Evolutionary conservation across 495 filamentous ascomycete genomes (phyloP).

Genomic region (Hypoxylon rickii): DNA sequence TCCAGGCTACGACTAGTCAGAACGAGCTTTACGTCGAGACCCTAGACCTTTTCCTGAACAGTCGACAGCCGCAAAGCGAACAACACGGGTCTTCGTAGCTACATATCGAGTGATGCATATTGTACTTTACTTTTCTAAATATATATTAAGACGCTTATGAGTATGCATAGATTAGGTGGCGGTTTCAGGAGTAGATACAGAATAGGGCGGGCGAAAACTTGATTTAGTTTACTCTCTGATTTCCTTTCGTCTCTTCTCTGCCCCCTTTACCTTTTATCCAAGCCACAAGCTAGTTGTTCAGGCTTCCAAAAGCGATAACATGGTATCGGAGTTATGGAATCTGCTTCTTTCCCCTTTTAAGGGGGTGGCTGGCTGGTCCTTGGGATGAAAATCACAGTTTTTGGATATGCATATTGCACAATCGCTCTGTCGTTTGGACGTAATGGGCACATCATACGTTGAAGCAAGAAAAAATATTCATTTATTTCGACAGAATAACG

Average conservation of each 20-base stretch:
- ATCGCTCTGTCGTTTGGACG: no score
- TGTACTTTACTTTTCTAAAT: constrained; percentile 5
- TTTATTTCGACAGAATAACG: no score
- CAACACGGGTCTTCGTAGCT: constrained; percentile 11
- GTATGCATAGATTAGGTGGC: constrained; percentile 58
- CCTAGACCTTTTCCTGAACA: constrained; percentile 62
- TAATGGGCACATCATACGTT: no score
- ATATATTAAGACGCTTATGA: constrained; percentile 40
- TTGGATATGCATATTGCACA: no score
- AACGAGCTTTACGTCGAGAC: constrained; percentile 76
- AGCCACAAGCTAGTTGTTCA: no score
- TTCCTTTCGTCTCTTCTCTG: constrained; percentile 11
- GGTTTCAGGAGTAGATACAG: constrained; percentile 33
- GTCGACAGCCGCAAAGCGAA: constrained; percentile 29
- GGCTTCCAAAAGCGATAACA: no score
- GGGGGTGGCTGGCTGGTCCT: no score
- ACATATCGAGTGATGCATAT: not conserved
- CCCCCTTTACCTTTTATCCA: not conserved
- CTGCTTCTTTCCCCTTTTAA: no score
- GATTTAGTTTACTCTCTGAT: not conserved
- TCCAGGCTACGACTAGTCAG: constrained; percentile 76
- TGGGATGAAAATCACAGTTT: no score
- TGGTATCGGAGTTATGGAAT: no score
- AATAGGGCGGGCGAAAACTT: constrained; percentile 1
- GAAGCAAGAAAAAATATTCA: no score